Evolutionary conservation across 495 filamentous ascomycete genomes (phyloP), one percentile per base, ranked within the genome.

Genomic region (Daldinia grandis): DNA sequence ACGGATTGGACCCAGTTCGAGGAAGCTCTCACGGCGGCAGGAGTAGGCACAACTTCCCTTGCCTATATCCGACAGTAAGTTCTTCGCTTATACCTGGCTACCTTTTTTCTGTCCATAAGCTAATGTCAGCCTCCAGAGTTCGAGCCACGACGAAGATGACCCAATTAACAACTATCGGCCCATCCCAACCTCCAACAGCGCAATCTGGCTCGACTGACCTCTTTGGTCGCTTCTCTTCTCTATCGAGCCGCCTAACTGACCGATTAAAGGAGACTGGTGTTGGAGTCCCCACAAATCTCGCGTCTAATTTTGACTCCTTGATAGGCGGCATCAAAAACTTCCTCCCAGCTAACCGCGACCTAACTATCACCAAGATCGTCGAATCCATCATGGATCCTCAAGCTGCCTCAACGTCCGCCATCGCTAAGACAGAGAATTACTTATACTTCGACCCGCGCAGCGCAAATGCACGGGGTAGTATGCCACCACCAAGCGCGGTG

Each of bases 301-400:
- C 92, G 28, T 89, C 94, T 58, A 97, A 97, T 77, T 94, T 98
- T 74, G 96, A 98, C 72, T 93, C 89, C 25, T 88, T 99, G 30
- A 94, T 99, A 68, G 94, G 93, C n/a, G 95, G 96, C 37, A 95
- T 99, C 81, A 98, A 98, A 83, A 98, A 98, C 79, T 97, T 99
- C 83, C 83, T 99, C 3, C 96, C 96, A 1, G 93, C 88, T 10
- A 95, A 99, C 80, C 92, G 94, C 73, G 96, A 99, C 75, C 86
- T 98, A 4, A 99, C 96, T 0, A 86, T 98, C 42, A 98, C 96
- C 55, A 97, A 98, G 79, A 98, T 99, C 76, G 93, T 93, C 10
- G 96, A 99, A 76, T 97, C 94, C 0, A 90, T 99, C 75, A 99
- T 99, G 96, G 96, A 99, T 77, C 96, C 96, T 0, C 85, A 92